phyloP scores from a whole-genome alignment of 2,329 filamentous ascomycete genomes.

The Teratosphaeria gauchensis region DNA sequence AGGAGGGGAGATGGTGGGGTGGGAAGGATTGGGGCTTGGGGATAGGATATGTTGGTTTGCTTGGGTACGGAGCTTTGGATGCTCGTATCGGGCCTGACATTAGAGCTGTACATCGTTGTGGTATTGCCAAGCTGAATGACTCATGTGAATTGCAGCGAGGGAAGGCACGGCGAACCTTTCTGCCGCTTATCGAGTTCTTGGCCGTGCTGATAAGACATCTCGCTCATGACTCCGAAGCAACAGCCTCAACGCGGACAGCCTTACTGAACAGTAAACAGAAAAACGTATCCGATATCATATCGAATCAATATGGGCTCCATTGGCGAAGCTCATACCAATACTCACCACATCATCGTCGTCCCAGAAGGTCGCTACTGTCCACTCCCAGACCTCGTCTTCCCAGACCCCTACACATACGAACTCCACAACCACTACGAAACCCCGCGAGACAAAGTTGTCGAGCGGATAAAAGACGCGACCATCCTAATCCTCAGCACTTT shows the following conservation, averaged over 20 bases:
- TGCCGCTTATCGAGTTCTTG: background rate
- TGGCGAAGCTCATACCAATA: too few species aligned
- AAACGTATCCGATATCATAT: background rate
- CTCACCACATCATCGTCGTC: background rate
- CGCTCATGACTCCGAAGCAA: too few species aligned
- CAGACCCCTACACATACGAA: background rate
- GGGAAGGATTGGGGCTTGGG: too few species aligned
- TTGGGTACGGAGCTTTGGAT: too few species aligned
- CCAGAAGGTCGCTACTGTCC: background rate
- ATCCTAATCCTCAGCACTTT: slow-evolving; percentile 23
- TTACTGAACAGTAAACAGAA: too few species aligned
- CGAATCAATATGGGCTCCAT: background rate
- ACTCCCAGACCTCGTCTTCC: background rate
- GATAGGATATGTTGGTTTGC: background rate
- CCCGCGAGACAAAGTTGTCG: background rate
- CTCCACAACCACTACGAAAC: background rate
- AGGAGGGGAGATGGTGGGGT: background rate
- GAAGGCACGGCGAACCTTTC: background rate
- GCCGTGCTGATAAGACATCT: background rate
- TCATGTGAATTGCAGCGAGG: background rate
- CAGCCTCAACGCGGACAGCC: too few species aligned
- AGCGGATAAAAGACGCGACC: slow-evolving; percentile 37
- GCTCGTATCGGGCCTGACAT: background rate
- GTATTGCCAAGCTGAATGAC: background rate
- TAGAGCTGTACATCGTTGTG: background rate